Base-by-base conservation (phyloP, 345 rosid species). In the Boechera retrofracta region DNA sequence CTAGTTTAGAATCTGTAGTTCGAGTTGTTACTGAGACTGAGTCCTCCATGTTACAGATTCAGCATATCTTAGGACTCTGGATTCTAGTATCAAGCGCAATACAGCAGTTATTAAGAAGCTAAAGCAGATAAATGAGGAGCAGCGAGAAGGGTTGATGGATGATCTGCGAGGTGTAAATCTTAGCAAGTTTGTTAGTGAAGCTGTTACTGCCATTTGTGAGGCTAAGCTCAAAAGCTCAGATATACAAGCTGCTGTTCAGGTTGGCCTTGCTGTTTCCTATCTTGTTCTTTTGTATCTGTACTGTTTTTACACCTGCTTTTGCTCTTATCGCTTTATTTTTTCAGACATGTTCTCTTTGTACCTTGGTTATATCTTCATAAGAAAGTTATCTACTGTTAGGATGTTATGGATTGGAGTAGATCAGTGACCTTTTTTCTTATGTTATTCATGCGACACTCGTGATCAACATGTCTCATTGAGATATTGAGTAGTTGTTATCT, bases 161-260 rank as follows among this genome's bases (percentile, higher is more conserved):
- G 99, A 95, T 61, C 75, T 95, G 74, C 83, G 90, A 47, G 75
- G 82, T 82, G 93, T 93, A 21, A 93, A 95, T 61, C 87, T 93
- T 42, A 91, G 98, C 82, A 95, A 92, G 84, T 92, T 93, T 71
- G 99, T 95, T 33, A 92, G 96, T 78, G 98, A 94, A 84, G 98
- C 95, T 10, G 98, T 94, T 66, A 82, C 93, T 42, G 89, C 97
- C 64, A 92, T 92, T 67, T 96, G 97, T 86, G 99, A 96, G 73
- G 98, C 97, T 71, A 95, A 93, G 83, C 98, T 89, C 77, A 89
- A 85, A 84, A 83, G 87, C 81, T 86, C 96, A 8, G 99, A 96
- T 79, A 89, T 93, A 75, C 99, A 87, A 81, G 96, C 98, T 44
- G 98, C 97, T 53, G 92, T 87, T 74, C 98, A 96, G 96, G 98